Conservation (phyloP, 2,329 filamentous ascomycete species). For the Thermothelomyces thermophilus region DNA sequence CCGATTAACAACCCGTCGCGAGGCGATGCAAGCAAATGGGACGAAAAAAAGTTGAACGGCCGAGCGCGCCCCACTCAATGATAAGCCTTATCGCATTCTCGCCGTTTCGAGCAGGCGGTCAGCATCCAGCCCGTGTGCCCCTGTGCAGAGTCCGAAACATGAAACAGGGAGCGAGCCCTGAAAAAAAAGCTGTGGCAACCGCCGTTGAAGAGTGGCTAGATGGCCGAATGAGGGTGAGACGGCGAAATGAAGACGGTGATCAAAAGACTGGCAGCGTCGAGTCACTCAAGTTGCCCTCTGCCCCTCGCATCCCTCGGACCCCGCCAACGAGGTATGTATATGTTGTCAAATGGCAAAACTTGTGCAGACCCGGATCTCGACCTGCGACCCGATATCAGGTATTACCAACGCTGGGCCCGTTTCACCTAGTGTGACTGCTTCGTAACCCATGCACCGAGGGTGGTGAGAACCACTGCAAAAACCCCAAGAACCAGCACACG, state of each 20-base stretch:
- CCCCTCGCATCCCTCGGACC: not conserved
- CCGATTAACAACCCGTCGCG: not conserved
- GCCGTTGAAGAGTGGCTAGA: too few relatives aligned
- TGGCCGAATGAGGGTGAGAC: not conserved
- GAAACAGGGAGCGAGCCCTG: not conserved
- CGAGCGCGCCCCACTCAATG: conserved; percentile 16
- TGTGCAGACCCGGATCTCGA: not conserved
- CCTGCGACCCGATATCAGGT: conserved; percentile 6
- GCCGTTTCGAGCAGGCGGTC: conserved; percentile 2
- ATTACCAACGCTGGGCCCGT: conserved; percentile 19
- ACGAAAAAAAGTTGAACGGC: conserved; percentile 22
- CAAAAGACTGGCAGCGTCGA: too few relatives aligned
- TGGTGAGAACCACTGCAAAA: conserved; percentile 17
- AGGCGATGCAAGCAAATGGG: not conserved
- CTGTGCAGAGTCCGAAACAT: not conserved
- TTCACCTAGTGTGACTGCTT: conserved; percentile 24
- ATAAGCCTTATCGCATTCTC: conserved; percentile 18
- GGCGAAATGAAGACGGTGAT: not conserved
- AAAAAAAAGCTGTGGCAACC: too few relatives aligned
- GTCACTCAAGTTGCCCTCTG: not conserved
- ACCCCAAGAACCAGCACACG: conserved; percentile 20
- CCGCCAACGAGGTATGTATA: not conserved
- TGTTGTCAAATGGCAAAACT: too few relatives aligned
- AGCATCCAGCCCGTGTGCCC: not conserved
- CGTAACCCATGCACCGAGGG: conserved; percentile 21